Conservation (phyloP, 768 basidiomycete genomes). For the Rhodosporidiobolus odoratus region DNA sequence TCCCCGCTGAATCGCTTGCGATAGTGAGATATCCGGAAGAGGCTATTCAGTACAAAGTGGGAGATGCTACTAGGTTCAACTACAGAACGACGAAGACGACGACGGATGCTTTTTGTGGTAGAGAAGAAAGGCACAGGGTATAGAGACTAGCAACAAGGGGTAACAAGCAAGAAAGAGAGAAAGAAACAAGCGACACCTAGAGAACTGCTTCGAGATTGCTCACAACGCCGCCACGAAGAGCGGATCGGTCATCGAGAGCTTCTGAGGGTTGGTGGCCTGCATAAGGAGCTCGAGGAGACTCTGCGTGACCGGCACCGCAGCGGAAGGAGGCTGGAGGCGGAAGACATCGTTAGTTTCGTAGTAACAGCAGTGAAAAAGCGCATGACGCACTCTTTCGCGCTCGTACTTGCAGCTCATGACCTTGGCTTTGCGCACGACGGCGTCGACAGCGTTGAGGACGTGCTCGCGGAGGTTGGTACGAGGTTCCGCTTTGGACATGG, state of each 20-base stretch:
- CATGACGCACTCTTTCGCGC: constrained; percentile 62
- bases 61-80: too few relatives aligned
- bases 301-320: constrained; percentile 53
- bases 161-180: not conserved
- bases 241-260: constrained; percentile 79
- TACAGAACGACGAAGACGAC: not conserved
- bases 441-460: constrained; percentile 58
- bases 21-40: too few relatives aligned
- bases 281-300: constrained; percentile 77
- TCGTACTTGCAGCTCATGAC: constrained; percentile 79
- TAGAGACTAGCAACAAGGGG: not conserved
- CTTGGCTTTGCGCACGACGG: constrained; percentile 72
- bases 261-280: constrained; percentile 75
- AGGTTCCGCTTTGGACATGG: constrained; percentile 57
- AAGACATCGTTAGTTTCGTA: constrained; percentile 37
- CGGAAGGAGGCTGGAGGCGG: constrained; percentile 43
- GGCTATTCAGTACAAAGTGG: too few relatives aligned
- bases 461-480: constrained; percentile 50
- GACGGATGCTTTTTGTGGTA: not conserved
- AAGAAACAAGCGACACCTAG: not conserved
- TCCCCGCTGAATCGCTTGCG: too few relatives aligned
- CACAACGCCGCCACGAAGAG: constrained; percentile 72
- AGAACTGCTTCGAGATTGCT: not conserved
- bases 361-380: constrained; percentile 12
- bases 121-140: not conserved